Conservation (phyloP, 1,139 yeast genomes). For the Saccharomyces hybrid region DNA sequence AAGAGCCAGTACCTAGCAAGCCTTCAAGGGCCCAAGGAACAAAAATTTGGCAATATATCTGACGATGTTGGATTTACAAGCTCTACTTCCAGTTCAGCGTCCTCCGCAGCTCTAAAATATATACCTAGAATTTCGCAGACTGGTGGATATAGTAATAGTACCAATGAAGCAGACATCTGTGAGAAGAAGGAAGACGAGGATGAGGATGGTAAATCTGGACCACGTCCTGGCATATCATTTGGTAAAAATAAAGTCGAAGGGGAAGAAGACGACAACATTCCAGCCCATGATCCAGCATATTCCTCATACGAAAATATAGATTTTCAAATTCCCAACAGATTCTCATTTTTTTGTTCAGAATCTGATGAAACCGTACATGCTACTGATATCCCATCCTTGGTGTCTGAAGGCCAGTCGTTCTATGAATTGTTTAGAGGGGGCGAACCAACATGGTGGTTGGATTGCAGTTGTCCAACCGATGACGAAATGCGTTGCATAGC, state of each 20-base stretch:
- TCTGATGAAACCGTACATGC: slow-evolving; percentile 85
- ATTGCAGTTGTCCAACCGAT: slow-evolving; percentile 62
- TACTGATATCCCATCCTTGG: slow-evolving; percentile 71
- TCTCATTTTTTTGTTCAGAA: slow-evolving; percentile 74
- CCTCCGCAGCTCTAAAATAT: slow-evolving; percentile 55
- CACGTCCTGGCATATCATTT: slow-evolving; percentile 31
- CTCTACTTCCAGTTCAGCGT: slow-evolving; percentile 21
- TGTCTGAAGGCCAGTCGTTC: slow-evolving; percentile 57
- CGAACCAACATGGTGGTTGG: slow-evolving; percentile 63
- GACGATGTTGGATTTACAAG: slow-evolving; percentile 20
- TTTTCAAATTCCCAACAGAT: slow-evolving; percentile 55
- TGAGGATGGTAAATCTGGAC: slow-evolving; percentile 9
- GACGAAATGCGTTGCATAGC: slow-evolving; percentile 58
- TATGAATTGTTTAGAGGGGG: slow-evolving; percentile 51
- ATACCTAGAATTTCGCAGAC: slow-evolving; percentile 35
- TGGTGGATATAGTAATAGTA: background rate
- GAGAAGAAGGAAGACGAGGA: background rate
- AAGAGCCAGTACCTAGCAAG: slow-evolving; percentile 5
- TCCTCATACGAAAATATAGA: slow-evolving; percentile 9
- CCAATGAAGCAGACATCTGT: background rate
- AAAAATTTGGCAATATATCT: background rate
- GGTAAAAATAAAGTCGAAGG: slow-evolving; percentile 36
- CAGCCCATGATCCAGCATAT: slow-evolving; percentile 3
- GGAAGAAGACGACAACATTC: slow-evolving; percentile 17
- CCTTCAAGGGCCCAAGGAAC: background rate